Evolutionary conservation across 2,329 filamentous ascomycete species (phyloP).

Genomic region (Colletotrichum tamarilloi): DNA sequence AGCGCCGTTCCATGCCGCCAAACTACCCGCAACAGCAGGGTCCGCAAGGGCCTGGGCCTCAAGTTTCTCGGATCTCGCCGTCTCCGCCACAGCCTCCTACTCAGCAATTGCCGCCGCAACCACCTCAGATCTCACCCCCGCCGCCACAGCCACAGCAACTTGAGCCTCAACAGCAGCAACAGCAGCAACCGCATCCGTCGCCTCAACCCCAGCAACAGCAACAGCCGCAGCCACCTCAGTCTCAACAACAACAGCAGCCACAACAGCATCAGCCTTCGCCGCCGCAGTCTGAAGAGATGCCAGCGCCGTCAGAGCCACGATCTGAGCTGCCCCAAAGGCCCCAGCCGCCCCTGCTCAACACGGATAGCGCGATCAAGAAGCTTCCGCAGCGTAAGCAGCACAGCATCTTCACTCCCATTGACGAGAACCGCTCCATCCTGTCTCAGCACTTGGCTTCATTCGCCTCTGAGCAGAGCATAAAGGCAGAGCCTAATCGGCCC

Average conservation of each 20-base stretch:
- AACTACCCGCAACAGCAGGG: slow-evolving; percentile 68
- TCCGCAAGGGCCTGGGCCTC: slow-evolving; percentile 57
- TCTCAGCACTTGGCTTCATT: slow-evolving; percentile 84
- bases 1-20: slow-evolving; percentile 78
- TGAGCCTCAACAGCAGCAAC: slow-evolving; percentile 43
- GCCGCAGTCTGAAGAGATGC: slow-evolving; percentile 60
- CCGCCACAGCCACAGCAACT: slow-evolving; percentile 59
- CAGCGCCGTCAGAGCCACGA: slow-evolving; percentile 59
- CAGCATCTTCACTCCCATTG: slow-evolving; percentile 97
- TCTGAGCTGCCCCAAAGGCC: slow-evolving; percentile 60
- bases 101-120: slow-evolving; percentile 60
- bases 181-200: slow-evolving; percentile 41
- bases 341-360: slow-evolving; percentile 61
- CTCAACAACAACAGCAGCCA: slow-evolving; percentile 43
- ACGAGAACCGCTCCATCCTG: slow-evolving; percentile 88
- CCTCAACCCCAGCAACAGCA: slow-evolving; percentile 52
- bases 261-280: slow-evolving; percentile 53
- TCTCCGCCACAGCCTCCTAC: slow-evolving; percentile 69
- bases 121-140: slow-evolving; percentile 63
- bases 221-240: slow-evolving; percentile 51
- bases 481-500: slow-evolving; percentile 48
- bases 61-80: slow-evolving; percentile 62
- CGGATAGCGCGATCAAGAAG: slow-evolving; percentile 65
- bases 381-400: slow-evolving; percentile 83
- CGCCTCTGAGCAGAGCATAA: slow-evolving; percentile 60